Conservation (phyloP, 2,329 filamentous ascomycete genomes). For the Beauveria sp. region DNA sequence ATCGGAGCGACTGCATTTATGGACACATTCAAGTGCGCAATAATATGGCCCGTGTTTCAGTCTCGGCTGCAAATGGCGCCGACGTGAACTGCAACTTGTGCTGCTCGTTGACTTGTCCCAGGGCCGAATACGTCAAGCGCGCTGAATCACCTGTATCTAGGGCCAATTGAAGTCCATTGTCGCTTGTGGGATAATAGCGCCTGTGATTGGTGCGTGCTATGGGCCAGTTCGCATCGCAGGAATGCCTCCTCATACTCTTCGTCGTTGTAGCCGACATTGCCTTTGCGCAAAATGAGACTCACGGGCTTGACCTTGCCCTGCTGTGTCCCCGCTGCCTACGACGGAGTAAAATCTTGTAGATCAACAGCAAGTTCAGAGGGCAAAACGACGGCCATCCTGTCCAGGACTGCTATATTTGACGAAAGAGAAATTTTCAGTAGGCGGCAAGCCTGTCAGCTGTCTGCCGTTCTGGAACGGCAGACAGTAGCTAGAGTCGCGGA, state of each 20-base stretch:
- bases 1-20: slow-evolving; percentile 43
- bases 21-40: slow-evolving; percentile 57
- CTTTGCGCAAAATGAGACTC: background rate
- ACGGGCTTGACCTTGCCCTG: background rate
- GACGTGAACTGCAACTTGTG: slow-evolving; percentile 47
- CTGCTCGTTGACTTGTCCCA: background rate
- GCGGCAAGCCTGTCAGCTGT: too few species aligned
- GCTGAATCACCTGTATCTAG: background rate
- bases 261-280: background rate
- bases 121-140: background rate
- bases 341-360: too few species aligned
- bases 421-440: too few species aligned
- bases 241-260: slow-evolving; percentile 29
- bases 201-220: slow-evolving; percentile 57
- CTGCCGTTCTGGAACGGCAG: too few species aligned
- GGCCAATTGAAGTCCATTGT: background rate
- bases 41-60: slow-evolving; percentile 60
- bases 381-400: too few species aligned
- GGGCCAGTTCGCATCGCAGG: slow-evolving; percentile 53
- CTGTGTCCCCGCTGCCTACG: background rate
- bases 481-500: too few species aligned
- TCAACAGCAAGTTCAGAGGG: too few species aligned
- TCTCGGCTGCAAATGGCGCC: slow-evolving; percentile 50
- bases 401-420: too few species aligned
- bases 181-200: slow-evolving; percentile 22